Conservation (phyloP, 208 protist genomes). For the Porcisia hertigi region DNA sequence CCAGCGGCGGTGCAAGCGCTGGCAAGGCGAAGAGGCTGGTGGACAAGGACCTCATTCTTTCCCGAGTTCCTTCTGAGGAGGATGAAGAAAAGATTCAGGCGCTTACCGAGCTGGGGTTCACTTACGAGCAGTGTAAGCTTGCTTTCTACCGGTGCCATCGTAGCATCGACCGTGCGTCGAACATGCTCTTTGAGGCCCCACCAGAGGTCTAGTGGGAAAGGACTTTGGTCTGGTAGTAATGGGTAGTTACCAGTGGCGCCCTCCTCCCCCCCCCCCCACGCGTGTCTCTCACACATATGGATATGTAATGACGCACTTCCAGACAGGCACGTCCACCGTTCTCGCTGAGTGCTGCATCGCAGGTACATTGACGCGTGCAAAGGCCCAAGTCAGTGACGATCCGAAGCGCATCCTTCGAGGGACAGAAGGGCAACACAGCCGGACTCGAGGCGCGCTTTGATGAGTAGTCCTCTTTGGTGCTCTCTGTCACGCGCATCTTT, state of each 20-base stretch:
- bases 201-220: constrained; percentile 54
- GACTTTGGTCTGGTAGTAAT: background rate
- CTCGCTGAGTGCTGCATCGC: background rate
- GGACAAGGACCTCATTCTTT: constrained; percentile 50
- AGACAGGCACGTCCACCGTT: too few species aligned
- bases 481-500: background rate
- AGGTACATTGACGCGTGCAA: background rate
- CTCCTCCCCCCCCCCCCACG: background rate
- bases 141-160: constrained; percentile 83
- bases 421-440: background rate
- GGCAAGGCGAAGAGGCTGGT: constrained; percentile 18
- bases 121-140: constrained; percentile 79
- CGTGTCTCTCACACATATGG: background rate
- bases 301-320: background rate
- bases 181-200: constrained; percentile 88
- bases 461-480: background rate
- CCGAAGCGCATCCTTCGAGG: background rate
- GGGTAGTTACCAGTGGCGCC: background rate
- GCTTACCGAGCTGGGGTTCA: constrained; percentile 82
- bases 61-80: constrained; percentile 62
- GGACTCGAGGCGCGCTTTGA: background rate
- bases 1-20: constrained; percentile 2
- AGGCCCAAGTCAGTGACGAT: background rate
- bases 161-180: constrained; percentile 82
- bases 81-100: constrained; percentile 88